Base-by-base conservation (phyloP, 768 basidiomycete genomes). In the Rhodotorula toruloides region DNA sequence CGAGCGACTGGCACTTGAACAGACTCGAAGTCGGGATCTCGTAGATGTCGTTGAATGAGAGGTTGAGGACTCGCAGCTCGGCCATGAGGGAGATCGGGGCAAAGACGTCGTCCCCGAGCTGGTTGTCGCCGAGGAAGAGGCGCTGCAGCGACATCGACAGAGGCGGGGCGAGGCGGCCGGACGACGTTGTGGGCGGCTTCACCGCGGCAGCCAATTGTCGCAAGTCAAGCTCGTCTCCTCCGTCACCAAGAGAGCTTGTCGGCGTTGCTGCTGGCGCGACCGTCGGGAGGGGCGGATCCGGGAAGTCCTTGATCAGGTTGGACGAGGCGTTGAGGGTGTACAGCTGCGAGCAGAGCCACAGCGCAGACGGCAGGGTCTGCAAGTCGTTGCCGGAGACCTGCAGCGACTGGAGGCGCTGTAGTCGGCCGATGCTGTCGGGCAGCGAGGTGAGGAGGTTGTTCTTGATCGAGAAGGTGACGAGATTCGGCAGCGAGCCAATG, bases 311-410 rank as follows among this genome's bases (percentile, higher is more conserved):
- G 58, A 98, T 79, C 32, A 91, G 79, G 76, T 99, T 99, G 17
- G 90, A 93, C 5, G 90, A 91, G 46, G 87, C 83, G 74, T 98
- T 98, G 75, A 98, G 83, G 47, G 82, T 80, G 48, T 77, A 76
- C 60, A 99, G 80, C 10, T 82, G 84, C 0, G 84, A 81, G 77
- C 93, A 97, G 44, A 85, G 83, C 96, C 96, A 99, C 3, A 99
- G 76, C 40, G 84, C 80, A 27, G 79, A 78, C 0, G 93, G 90
- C 0, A 98, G 79, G 71, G 86, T 85, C 9, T 81, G 83, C 52
- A 98, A 80, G 72, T 86, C 87, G 79, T 98, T 99, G 76, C 90
- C 92, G 75, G 97, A 93, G 4, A 87, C 87, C 71, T 96, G 90
- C 47, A 99, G 81, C 2, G 78, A 80, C 70, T 86, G 83, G 16